phyloP scores from a whole-genome alignment of 306 rosid species.

The Cucumis hystrix region DNA sequence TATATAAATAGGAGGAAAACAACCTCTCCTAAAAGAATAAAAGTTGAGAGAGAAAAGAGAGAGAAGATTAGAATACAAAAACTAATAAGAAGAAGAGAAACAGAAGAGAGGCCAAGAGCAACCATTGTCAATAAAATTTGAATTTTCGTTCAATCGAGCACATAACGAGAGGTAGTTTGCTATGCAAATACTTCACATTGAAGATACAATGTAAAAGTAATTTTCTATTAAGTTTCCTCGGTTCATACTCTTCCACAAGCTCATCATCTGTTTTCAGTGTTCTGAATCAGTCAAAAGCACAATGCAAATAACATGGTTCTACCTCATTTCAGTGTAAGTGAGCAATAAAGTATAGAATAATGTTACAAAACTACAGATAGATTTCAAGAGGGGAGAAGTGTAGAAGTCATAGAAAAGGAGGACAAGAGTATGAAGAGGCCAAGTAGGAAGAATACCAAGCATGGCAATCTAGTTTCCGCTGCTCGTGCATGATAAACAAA shows the following conservation, averaged over 20 bases:
- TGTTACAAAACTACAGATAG: background rate
- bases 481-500: slow-evolving; percentile 89
- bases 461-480: slow-evolving; percentile 48
- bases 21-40: no score
- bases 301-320: background rate
- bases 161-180: background rate
- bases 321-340: background rate
- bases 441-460: slow-evolving; percentile 23
- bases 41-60: no score
- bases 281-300: background rate
- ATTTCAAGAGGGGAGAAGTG: background rate
- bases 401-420: background rate
- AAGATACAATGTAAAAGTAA: background rate
- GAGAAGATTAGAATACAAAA: no score
- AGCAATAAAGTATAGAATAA: background rate
- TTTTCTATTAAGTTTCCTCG: background rate
- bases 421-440: background rate
- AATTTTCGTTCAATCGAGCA: background rate
- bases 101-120: background rate
- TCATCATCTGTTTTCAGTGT: background rate
- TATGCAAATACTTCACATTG: background rate
- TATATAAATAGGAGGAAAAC: no score
- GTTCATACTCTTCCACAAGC: background rate
- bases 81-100: no score
- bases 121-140: background rate